Conservation (phyloP, 2,329 filamentous ascomycete genomes). For the Ilyonectria destructans region DNA sequence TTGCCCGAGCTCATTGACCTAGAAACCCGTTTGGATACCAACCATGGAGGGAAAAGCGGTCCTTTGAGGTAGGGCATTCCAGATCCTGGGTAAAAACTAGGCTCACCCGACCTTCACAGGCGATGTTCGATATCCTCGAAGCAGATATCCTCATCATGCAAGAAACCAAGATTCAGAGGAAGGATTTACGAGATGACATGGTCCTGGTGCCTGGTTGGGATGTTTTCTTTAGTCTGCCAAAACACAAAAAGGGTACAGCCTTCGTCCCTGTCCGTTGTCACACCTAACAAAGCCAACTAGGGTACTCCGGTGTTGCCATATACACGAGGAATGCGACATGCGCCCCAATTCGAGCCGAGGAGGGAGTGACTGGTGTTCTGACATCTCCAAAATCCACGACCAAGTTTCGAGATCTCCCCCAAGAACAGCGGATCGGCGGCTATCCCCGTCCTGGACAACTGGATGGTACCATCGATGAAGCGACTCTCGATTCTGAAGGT, state of each 20-base stretch:
- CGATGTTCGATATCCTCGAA: constrained; percentile 95
- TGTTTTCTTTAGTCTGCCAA: constrained; percentile 93
- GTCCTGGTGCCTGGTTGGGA: constrained; percentile 96
- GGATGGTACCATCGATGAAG: constrained; percentile 75
- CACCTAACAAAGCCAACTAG: constrained; percentile 61
- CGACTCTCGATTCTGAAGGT: constrained; percentile 88
- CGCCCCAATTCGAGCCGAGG: constrained; percentile 90
- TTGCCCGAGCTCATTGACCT: not conserved
- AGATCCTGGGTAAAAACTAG: not conserved
- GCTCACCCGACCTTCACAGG: constrained; percentile 59
- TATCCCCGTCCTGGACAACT: constrained; percentile 84
- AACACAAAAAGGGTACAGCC: constrained; percentile 88
- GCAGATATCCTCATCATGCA: constrained; percentile 96
- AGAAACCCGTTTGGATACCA: constrained; percentile 90
- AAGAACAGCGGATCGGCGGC: constrained; percentile 86
- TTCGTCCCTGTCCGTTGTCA: not conserved
- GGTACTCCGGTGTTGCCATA: constrained; percentile 95
- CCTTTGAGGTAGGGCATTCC: constrained; percentile 72
- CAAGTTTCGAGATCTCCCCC: constrained; percentile 82
- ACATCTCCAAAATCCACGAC: constrained; percentile 80
- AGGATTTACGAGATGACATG: constrained; percentile 95
- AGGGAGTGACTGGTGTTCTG: constrained; percentile 90
- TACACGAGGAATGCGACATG: constrained; percentile 93
- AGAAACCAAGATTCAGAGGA: constrained; percentile 95
- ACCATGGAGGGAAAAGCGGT: constrained; percentile 82